A percentile compares a stretch with the other conserved stretches of the same genome.
These are phyloP conservation scores for Pythium brachiatum DNA, from an alignment of 352 stramenopile species.

Conservation along the genomic window DNA sequence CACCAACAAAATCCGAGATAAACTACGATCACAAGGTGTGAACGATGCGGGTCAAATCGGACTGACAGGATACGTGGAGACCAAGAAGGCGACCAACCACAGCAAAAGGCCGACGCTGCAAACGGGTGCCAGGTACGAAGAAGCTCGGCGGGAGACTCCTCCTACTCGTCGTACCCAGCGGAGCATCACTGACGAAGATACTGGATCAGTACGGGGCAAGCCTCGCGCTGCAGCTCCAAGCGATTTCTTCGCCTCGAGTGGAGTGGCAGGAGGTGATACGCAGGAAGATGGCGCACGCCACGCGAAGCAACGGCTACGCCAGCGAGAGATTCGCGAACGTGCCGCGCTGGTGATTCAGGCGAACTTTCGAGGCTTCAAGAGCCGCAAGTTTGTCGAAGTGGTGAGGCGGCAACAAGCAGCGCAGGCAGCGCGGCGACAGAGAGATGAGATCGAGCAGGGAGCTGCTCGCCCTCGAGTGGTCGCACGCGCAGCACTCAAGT, in stretches of 20 bases:
- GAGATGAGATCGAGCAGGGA: conserved; percentile 22
- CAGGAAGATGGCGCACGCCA: background rate
- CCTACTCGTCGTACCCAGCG: no score
- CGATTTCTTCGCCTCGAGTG: conserved; percentile 4
- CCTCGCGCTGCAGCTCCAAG: background rate
- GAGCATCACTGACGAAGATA: no score
- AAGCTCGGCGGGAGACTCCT: no score
- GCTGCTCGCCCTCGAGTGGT: conserved; percentile 25
- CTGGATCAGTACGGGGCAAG: no score
- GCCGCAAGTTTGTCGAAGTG: conserved; percentile 34
- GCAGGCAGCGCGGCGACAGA: conserved; percentile 7
- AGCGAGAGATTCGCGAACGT: conserved; percentile 33
- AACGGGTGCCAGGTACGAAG: no score
- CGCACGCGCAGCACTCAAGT: conserved; percentile 30
- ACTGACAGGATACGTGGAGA: conserved; percentile 22
- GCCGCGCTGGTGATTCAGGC: conserved; percentile 45
- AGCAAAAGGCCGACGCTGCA: no score
- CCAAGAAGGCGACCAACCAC: conserved; percentile 21
- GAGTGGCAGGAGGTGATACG: background rate
- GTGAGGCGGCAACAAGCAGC: conserved; percentile 38
- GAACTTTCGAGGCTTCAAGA: conserved; percentile 39
- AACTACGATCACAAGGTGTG: conserved; percentile 45
- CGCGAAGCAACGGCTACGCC: background rate
- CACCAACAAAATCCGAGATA: conserved; percentile 32
- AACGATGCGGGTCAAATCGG: conserved; percentile 13